Conservation (phyloP, 1,284 basidiomycete genomes). For the Ustilago loliicola region DNA sequence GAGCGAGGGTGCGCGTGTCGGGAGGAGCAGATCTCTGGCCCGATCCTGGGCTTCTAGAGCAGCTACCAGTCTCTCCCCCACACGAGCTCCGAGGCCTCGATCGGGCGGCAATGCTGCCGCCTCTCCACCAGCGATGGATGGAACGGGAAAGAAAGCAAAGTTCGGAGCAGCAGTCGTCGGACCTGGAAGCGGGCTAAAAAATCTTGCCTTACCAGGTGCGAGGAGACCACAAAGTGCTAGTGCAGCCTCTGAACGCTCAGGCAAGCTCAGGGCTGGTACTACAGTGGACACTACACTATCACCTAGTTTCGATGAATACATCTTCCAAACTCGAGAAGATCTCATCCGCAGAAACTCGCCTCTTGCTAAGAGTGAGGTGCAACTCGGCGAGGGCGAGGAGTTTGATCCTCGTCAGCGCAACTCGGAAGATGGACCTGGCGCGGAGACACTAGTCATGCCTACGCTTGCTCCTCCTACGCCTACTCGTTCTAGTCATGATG, state of each 20-base stretch:
- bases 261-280: background rate
- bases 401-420: conserved; percentile 1
- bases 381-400: background rate
- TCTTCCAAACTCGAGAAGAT: conserved; percentile 21
- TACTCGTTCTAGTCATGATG: conserved; percentile 1
- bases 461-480: conserved; percentile 25
- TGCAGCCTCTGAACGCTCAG: conserved; percentile 4
- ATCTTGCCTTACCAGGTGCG: background rate
- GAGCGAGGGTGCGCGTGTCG: background rate
- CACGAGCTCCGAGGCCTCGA: background rate
- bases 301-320: conserved; percentile 40
- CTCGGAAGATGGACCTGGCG: conserved; percentile 1
- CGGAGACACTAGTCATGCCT: conserved; percentile 31
- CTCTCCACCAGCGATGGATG: background rate
- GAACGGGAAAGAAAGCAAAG: background rate
- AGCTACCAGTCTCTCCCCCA: conserved; percentile 8
- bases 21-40: conserved; percentile 16
- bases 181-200: conserved; percentile 10
- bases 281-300: background rate
- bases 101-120: conserved; percentile 4
- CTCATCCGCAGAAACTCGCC: conserved; percentile 10
- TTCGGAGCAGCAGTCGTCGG: conserved; percentile 9
- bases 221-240: conserved; percentile 28
- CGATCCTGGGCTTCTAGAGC: conserved; percentile 8
- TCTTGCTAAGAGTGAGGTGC: background rate